Base-by-base conservation (phyloP, 345 rosid species). In the Toxicodendron radicans region DNA sequence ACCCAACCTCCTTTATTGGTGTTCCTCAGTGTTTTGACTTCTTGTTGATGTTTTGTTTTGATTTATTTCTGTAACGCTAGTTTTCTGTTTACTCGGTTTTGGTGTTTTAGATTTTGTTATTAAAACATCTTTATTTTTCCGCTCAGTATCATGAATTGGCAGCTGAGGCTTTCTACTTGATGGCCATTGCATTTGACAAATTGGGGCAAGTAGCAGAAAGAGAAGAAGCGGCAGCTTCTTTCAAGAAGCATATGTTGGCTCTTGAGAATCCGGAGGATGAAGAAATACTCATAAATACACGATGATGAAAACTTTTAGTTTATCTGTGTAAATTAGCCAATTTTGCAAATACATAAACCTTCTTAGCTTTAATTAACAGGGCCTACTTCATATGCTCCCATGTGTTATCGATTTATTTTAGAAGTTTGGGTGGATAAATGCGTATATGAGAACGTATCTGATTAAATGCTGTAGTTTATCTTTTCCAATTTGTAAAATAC, bases 141-240 rank as follows among this genome's bases (percentile, higher is more conserved):
- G 62, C 56, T 41, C 92, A 93, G 98, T 93, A 90, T 79, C 97
- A 91, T 80, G 99, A 93, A 83, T 70, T 91, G 80, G 92, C 91
- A 53, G 95, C 94, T 0, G 97, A 93, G 85, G 87, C 92, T 18
- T 90, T 83, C 74, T 91, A 93, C 75, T 82, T 91, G 83, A 88
- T 83, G 90, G 93, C 97, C 35, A 77, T 88, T 52, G 82, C 83
- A 57, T 88, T 68, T 59, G 88, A 93, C 89, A 87, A 89, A 76
- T 51, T 93, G 77, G 93, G 92, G 57, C 79, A 56, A 58, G 13
- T 72, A 17, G 84, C 83, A 58, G 83, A 92, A 70, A 87, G 99
- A 75, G 97, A 93, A 79, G 90, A 87, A 81, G 98, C 92, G 63
- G 93, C 97, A 18, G 76, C 87, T 71, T 83, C 87, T 21, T 93